These are phyloP conservation scores for Phaffia tasmanica DNA, from an alignment of 768 basidiomycete species.

Conservation along the genomic window DNA sequence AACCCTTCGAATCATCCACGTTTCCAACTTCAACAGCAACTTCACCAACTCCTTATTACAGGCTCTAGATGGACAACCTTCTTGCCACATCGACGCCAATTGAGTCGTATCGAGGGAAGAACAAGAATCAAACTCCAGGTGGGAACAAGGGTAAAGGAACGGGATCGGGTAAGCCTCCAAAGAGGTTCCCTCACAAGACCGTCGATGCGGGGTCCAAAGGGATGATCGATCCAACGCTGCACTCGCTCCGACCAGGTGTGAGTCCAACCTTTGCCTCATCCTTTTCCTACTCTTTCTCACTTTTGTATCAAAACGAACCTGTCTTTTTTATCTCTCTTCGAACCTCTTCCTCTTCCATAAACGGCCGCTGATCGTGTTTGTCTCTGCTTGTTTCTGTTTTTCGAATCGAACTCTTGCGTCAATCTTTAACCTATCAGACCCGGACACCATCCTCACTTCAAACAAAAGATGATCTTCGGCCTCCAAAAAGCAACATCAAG, in stretches of 20 bases:
- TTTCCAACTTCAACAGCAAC: no score
- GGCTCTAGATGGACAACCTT: slow-evolving; percentile 18
- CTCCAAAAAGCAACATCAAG: slow-evolving; percentile 20
- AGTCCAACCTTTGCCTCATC: neutral
- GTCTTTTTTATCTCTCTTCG: neutral
- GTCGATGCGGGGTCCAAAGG: slow-evolving; percentile 2
- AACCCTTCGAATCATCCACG: no score
- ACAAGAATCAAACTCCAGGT: neutral
- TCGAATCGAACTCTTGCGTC: neutral
- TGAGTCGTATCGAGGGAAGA: neutral
- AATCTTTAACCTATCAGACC: slow-evolving; percentile 6
- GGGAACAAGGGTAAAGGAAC: slow-evolving; percentile 15
- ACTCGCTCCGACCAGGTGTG: slow-evolving; percentile 20
- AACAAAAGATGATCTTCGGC: slow-evolving; percentile 20
- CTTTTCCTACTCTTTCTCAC: no score
- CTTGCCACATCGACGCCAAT: slow-evolving; percentile 15
- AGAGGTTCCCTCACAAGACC: neutral
- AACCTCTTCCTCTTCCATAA: no score
- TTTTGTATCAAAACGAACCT: neutral
- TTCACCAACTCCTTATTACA: no score
- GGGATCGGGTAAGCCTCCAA: neutral
- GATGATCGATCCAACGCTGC: slow-evolving; percentile 15
- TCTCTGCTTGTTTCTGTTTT: no score
- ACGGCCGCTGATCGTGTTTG: no score
- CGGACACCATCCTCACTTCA: slow-evolving; percentile 19